phyloP scores from a whole-genome alignment of 2,329 filamentous ascomycete species.

The Monosporascus sp. region DNA sequence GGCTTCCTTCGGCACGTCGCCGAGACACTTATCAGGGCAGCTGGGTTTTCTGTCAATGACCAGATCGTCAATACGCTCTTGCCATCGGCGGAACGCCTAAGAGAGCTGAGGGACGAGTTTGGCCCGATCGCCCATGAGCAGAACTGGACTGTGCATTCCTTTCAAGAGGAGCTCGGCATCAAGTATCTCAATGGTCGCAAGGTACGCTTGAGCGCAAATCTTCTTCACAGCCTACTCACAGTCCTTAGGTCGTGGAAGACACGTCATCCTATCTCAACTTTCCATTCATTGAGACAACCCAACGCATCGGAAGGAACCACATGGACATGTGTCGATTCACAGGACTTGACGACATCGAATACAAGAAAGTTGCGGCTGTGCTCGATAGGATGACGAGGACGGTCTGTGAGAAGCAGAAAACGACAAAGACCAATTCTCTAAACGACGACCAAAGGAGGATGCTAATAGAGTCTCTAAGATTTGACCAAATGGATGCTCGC shows the following conservation, averaged over 20 bases:
- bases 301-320: conserved; percentile 27
- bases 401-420: background rate
- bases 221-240: background rate
- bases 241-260: conserved; percentile 23
- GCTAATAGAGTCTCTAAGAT: conserved; percentile 26
- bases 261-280: conserved; percentile 27
- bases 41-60: conserved; percentile 21
- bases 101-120: conserved; percentile 24
- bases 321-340: conserved; percentile 30
- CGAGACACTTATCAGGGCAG: conserved; percentile 5
- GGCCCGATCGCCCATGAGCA: conserved; percentile 19
- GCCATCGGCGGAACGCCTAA: conserved; percentile 26
- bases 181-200: conserved; percentile 1
- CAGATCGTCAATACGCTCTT: conserved; percentile 26
- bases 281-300: conserved; percentile 20
- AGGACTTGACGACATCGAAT: conserved; percentile 18
- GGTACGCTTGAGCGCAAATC: conserved; percentile 13
- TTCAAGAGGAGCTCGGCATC: conserved; percentile 22
- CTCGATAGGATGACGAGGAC: background rate
- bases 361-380: background rate
- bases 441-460: background rate
- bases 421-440: background rate
- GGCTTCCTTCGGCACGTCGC: conserved; percentile 14
- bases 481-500: conserved; percentile 35
- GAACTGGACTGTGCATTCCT: conserved; percentile 28